phyloP scores from a whole-genome alignment of 345 rosid species.

The Lagerstroemia speciosa region DNA sequence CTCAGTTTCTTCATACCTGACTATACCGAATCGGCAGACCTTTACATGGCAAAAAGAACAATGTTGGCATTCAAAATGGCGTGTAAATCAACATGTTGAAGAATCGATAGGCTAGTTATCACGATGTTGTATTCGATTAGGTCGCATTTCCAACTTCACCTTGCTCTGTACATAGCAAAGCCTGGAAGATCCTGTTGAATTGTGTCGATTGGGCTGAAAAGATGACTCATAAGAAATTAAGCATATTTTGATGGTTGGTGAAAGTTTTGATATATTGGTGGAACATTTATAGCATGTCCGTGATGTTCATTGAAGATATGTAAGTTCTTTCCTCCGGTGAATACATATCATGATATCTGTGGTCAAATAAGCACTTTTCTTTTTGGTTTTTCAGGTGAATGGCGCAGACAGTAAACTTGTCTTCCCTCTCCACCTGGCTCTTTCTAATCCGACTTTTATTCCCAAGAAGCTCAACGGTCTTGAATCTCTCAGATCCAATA shows the following conservation, averaged over 20 bases:
- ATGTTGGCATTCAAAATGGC: neutral
- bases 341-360: neutral
- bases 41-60: neutral
- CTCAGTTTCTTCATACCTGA: neutral
- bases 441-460: conserved; percentile 20
- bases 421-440: conserved; percentile 25
- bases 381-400: conserved; percentile 24
- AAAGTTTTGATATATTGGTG: no score
- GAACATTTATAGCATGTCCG: neutral
- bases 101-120: neutral
- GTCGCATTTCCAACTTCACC: no score
- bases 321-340: neutral
- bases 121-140: no score
- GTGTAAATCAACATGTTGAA: no score
- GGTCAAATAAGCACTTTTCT: neutral
- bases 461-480: conserved; percentile 28
- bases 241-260: neutral
- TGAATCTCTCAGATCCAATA: conserved; percentile 25
- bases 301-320: neutral
- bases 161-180: no score
- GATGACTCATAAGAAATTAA: no score
- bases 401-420: conserved; percentile 30
- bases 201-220: no score
- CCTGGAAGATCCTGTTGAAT: no score
- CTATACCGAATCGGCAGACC: neutral